phyloP scores from a whole-genome alignment of 257 asterid genomes.

The Rhazya stricta region DNA sequence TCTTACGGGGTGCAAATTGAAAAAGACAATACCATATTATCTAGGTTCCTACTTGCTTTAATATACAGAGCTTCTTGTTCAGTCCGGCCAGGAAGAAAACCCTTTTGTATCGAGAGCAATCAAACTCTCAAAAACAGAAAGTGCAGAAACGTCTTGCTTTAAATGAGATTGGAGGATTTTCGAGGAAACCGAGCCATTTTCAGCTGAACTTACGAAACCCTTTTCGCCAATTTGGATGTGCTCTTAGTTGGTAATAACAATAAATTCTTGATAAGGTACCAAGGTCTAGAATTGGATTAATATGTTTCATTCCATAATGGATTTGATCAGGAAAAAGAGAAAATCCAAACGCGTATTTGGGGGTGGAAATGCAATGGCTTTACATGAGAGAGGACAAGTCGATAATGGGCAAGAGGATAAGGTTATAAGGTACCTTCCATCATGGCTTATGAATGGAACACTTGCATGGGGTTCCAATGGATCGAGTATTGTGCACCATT shows the following conservation, averaged over 20 bases:
- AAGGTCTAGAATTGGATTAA: too few species aligned
- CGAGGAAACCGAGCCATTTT: not conserved
- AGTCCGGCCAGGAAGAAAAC: too few species aligned
- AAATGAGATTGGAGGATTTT: too few species aligned
- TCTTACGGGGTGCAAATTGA: not conserved
- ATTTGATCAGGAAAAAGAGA: too few species aligned
- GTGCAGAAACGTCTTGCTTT: not conserved
- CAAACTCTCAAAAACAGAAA: not conserved
- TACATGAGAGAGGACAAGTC: slow-evolving; percentile 8
- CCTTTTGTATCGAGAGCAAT: not conserved
- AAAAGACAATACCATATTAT: not conserved
- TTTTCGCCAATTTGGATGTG: not conserved
- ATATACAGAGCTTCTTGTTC: too few species aligned
- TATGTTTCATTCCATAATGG: too few species aligned
- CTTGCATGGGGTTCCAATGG: not conserved
- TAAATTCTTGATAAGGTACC: not conserved
- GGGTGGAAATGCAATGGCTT: not conserved
- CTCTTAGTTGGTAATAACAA: not conserved
- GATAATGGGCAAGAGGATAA: slow-evolving; percentile 14
- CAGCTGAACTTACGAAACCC: not conserved
- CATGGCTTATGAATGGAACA: not conserved
- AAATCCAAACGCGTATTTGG: too few species aligned
- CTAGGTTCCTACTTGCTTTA: too few species aligned
- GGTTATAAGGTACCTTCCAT: not conserved
- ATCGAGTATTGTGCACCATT: not conserved